Base-by-base conservation (phyloP, 495 filamentous ascomycete species). In the Penicillium pulvis region DNA sequence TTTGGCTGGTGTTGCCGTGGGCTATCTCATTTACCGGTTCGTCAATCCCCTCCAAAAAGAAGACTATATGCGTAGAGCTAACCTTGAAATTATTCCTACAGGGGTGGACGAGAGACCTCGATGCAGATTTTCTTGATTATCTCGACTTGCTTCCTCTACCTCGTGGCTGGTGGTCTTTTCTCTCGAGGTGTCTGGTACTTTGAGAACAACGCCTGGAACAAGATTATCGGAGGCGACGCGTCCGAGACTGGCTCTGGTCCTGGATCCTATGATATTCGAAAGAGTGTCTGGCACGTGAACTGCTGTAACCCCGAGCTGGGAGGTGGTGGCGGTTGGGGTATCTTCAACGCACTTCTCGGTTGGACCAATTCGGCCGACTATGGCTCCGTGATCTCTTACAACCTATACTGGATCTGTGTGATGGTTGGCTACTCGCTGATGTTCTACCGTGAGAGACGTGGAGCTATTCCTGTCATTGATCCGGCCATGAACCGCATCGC, bases 361-460 rank as follows among this genome's bases (percentile, higher is more conserved):
- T 97, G 93, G 93, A 84, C 86, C 56, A 96, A 97, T 72, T 90
- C 89, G 0, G 93, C 91, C 1, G 93, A 91, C 0, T 91, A 93
- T 55, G 90, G 80, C 8, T 80, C 79, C 0, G 88, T 94, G 41
- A 85, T 97, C 57, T 85, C 87, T 4, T 97, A 97, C 75, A 95
- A 97, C 65, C 26, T 95, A 5, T 97, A 96, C 77, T 97, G 80
- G 76, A 83, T 96, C 16, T 49, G 47, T 19, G 61, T 74, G 7
- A 71, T 70, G 51, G 24, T 71, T 14, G 64, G 54, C 35, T 70
- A 65, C 26, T 58, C 36, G 0, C 20, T 59, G 55, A 70, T 73
- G 70, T 51, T 66, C 28, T 66, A 64, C 43, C 60, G 64, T 17
- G 70, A 73, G 61, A 55, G 57, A 2, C 53, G 58, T 2, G 70